Evolutionary conservation across 2,329 filamentous ascomycete genomes (phyloP).

Genomic region (Coniosporium uncinatum): DNA sequence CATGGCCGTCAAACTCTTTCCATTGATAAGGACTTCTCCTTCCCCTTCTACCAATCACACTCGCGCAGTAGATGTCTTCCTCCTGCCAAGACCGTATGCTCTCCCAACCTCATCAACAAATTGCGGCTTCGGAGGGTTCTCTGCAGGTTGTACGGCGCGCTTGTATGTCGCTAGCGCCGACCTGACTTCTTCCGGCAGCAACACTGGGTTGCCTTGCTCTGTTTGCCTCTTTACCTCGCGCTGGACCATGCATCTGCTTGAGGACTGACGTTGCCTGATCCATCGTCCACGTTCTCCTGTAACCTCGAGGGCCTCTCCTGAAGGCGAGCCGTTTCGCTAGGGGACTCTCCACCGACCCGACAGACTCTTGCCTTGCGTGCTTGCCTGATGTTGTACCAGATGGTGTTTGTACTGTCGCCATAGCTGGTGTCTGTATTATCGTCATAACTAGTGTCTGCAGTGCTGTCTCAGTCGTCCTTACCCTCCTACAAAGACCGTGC

Average conservation of each 20-base stretch:
- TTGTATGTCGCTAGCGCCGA: conserved; percentile 64
- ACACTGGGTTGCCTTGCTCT: conserved; percentile 46
- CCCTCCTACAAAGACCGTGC: too few relatives aligned
- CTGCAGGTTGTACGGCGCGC: conserved; percentile 66
- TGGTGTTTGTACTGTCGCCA: too few relatives aligned
- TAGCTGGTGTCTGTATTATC: too few relatives aligned
- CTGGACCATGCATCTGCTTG: too few relatives aligned
- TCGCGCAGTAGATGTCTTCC: conserved; percentile 82
- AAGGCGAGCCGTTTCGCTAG: neutral
- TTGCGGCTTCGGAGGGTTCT: conserved; percentile 56
- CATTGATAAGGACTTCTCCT: conserved; percentile 87
- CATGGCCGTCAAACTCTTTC: conserved; percentile 72
- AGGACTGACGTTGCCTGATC: too few relatives aligned
- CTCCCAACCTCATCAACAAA: conserved; percentile 73
- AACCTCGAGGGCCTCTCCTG: too few relatives aligned
- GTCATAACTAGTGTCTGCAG: too few relatives aligned
- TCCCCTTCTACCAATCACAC: conserved; percentile 91
- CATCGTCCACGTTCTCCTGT: too few relatives aligned
- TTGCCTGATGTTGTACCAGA: too few relatives aligned
- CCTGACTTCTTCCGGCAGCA: conserved; percentile 67
- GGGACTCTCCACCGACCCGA: neutral
- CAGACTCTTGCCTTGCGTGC: too few relatives aligned
- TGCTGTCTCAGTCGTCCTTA: too few relatives aligned
- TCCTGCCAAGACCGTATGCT: conserved; percentile 73
- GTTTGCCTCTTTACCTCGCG: neutral